These are phyloP conservation scores for Spinacia oleracea DNA, from an alignment of 179 eudicot genomes.

Conservation along the genomic window DNA sequence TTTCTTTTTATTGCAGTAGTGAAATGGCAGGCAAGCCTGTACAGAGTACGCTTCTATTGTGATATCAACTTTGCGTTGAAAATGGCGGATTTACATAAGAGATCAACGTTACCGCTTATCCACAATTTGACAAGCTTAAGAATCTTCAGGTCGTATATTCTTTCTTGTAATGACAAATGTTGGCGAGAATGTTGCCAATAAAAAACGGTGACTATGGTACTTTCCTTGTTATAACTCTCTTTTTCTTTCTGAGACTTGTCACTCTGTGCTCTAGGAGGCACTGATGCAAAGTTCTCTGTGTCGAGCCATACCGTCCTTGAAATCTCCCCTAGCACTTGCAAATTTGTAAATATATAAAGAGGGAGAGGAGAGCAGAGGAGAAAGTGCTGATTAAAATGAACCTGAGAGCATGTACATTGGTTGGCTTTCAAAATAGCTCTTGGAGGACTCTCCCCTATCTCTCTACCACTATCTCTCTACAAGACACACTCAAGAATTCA, in stretches of 20 bases:
- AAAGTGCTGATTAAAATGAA: constrained; percentile 18
- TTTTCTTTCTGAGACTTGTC: neutral
- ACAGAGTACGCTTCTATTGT: neutral
- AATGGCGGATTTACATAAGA: neutral
- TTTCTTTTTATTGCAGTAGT: neutral
- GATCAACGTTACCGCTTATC: neutral
- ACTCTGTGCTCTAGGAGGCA: neutral
- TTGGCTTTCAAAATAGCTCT: no score
- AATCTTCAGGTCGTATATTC: neutral
- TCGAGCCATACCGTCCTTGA: constrained; percentile 84
- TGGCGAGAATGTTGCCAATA: neutral
- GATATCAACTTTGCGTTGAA: neutral
- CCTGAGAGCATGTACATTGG: no score
- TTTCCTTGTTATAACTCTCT: neutral
- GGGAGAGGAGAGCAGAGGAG: neutral
- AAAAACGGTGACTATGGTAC: neutral
- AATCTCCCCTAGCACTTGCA: constrained; percentile 54
- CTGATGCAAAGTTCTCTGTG: constrained; percentile 34
- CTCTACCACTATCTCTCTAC: no score
- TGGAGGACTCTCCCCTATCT: no score
- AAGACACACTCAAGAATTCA: no score
- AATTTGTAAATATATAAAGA: neutral
- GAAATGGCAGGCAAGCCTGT: neutral
- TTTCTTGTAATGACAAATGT: neutral
- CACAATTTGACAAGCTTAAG: neutral